These are phyloP conservation scores for Plasmodium malariae DNA, from an alignment of 169 alveolate species.

Conservation along the genomic window DNA sequence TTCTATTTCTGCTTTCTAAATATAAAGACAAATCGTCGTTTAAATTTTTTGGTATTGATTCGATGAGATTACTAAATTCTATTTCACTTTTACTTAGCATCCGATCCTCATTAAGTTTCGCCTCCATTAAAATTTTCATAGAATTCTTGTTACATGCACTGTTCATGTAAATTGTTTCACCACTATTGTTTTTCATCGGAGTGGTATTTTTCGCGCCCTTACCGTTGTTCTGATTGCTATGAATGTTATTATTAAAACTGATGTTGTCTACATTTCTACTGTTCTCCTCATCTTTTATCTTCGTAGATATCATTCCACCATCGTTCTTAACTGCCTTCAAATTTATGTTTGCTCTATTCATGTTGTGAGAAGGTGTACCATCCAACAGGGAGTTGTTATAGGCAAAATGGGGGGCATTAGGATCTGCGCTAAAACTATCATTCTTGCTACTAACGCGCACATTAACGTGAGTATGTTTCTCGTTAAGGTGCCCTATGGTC, in stretches of 20 bases:
- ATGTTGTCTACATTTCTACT: too few species aligned
- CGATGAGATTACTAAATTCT: constrained; percentile 9
- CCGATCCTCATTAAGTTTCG: background rate
- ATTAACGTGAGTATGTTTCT: background rate
- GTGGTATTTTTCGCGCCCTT: too few species aligned
- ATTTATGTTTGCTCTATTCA: too few species aligned
- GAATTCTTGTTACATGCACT: background rate
- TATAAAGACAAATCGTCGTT: constrained; percentile 16
- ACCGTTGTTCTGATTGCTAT: too few species aligned
- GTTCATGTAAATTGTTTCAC: too few species aligned
- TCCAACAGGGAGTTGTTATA: background rate
- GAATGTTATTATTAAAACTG: too few species aligned
- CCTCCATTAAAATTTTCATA: background rate
- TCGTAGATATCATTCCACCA: too few species aligned
- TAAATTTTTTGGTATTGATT: constrained; percentile 4
- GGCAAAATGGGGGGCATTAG: background rate
- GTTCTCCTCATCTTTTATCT: too few species aligned
- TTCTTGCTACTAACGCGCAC: constrained; percentile 6
- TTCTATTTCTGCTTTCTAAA: constrained; percentile 2
- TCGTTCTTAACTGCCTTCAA: too few species aligned
- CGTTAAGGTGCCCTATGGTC: background rate
- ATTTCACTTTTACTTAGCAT: background rate
- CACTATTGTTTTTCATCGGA: too few species aligned
- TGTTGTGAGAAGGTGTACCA: background rate
- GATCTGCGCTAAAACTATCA: background rate